These are phyloP conservation scores for Fusarium setosum DNA, from an alignment of 2,329 filamentous ascomycete genomes.

Conservation along the genomic window DNA sequence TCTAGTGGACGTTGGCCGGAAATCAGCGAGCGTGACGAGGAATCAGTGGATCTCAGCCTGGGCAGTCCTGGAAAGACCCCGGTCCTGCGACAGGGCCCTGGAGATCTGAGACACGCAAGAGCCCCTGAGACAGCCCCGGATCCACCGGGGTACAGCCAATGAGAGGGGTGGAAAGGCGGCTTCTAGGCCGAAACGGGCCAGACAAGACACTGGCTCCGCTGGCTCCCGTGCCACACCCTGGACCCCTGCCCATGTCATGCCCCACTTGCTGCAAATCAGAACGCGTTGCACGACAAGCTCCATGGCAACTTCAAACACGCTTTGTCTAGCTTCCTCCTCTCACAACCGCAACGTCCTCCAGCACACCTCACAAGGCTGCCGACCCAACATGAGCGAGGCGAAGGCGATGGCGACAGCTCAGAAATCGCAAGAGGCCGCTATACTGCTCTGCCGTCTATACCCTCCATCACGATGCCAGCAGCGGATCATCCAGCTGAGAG, in stretches of 20 bases:
- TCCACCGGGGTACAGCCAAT: slow-evolving; percentile 22
- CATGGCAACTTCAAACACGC: slow-evolving; percentile 44
- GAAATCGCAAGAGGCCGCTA: slow-evolving; percentile 13
- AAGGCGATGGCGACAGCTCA: slow-evolving; percentile 7
- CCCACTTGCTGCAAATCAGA: slow-evolving; percentile 38
- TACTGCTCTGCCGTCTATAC: slow-evolving; percentile 27
- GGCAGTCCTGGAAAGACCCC: slow-evolving; percentile 14
- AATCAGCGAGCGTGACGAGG: slow-evolving; percentile 10
- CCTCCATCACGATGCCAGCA: slow-evolving; percentile 26
- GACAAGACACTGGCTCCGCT: slow-evolving; percentile 29
- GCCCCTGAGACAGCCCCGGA: slow-evolving; percentile 25
- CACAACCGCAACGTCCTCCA: slow-evolving; percentile 24
- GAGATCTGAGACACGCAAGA: slow-evolving; percentile 53
- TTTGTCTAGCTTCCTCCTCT: slow-evolving; percentile 30
- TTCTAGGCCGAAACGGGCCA: slow-evolving; percentile 41
- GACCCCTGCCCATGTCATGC: slow-evolving; percentile 17
- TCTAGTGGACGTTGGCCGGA: slow-evolving; percentile 23
- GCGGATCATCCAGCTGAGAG: slow-evolving; percentile 19
- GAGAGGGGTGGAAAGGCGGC: neutral
- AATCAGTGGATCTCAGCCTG: slow-evolving; percentile 25
- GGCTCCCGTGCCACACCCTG: slow-evolving; percentile 36
- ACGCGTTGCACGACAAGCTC: slow-evolving; percentile 22
- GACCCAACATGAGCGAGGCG: slow-evolving; percentile 11
- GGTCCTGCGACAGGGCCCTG: slow-evolving; percentile 51
- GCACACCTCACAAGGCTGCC: slow-evolving; percentile 7